Percentiles rank a stretch among this genome's conserved stretches.
Evolutionary conservation across 345 rosid species (phyloP).

Genomic region (Salix arbutifolia): DNA sequence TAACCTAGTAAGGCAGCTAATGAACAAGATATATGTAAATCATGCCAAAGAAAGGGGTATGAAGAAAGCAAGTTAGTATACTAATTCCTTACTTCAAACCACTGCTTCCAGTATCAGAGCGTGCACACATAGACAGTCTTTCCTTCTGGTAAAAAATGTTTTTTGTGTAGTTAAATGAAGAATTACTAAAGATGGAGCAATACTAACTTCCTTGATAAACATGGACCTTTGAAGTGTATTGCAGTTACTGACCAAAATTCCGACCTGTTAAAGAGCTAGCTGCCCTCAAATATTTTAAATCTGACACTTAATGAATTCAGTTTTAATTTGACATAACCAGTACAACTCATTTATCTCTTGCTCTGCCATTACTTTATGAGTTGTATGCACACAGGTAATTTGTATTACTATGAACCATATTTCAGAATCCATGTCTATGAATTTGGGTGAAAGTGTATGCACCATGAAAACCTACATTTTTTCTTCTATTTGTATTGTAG

Average conservation of each 20-base stretch:
- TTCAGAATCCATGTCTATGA: background rate
- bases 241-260: background rate
- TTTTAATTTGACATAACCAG: background rate
- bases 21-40: background rate
- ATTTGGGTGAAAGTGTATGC: background rate
- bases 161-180: background rate
- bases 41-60: background rate
- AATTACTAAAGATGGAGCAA: background rate
- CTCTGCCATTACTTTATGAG: background rate
- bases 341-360: background rate
- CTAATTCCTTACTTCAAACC: background rate
- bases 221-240: background rate
- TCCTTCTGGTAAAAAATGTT: background rate
- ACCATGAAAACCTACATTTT: background rate
- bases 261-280: background rate
- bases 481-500: background rate
- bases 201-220: background rate
- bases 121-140: background rate
- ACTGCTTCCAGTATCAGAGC: background rate
- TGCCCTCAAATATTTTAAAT: background rate
- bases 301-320: background rate
- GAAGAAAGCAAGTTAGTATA: background rate
- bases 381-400: background rate
- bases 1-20: background rate
- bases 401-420: background rate